These are phyloP conservation scores for Fusarium lyarnte DNA, from an alignment of 2,329 filamentous ascomycete genomes.

Conservation along the genomic window DNA sequence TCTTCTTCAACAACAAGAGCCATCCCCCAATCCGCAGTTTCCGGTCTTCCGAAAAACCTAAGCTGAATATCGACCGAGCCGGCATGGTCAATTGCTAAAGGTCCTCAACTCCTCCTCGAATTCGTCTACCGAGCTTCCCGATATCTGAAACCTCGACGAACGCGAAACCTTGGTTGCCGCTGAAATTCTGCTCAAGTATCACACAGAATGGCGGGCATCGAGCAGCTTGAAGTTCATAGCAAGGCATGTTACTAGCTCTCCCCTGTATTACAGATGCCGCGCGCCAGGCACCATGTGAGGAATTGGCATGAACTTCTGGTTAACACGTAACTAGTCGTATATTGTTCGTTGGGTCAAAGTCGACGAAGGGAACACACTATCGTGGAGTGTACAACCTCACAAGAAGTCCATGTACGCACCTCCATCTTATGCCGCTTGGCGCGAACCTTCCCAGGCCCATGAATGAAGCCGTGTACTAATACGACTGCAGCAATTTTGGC, in stretches of 20 bases:
- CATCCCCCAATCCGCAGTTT: constrained; percentile 19
- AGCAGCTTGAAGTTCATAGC: constrained; percentile 96
- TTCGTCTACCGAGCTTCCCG: constrained; percentile 10
- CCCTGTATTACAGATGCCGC: not conserved
- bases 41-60: constrained; percentile 22
- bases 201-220: constrained; percentile 84
- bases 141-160: not conserved
- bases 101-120: constrained; percentile 22
- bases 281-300: not conserved
- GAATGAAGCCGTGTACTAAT: constrained; percentile 19
- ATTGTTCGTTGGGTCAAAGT: constrained; percentile 98
- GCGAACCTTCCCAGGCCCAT: not conserved
- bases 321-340: constrained; percentile 77
- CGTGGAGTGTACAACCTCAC: constrained; percentile 96
- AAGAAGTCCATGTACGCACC: constrained; percentile 86
- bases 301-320: constrained; percentile 10
- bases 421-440: constrained; percentile 3
- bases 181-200: constrained; percentile 12
- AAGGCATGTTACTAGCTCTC: constrained; percentile 69
- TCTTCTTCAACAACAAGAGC: constrained; percentile 17
- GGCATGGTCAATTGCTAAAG: constrained; percentile 37
- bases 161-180: constrained; percentile 2
- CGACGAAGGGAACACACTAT: constrained; percentile 88
- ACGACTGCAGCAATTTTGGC: constrained; percentile 79
- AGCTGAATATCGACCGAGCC: constrained; percentile 30